These are phyloP conservation scores for Trichoderma reesei DNA, from an alignment of 495 filamentous ascomycete genomes.

Conservation along the genomic window DNA sequence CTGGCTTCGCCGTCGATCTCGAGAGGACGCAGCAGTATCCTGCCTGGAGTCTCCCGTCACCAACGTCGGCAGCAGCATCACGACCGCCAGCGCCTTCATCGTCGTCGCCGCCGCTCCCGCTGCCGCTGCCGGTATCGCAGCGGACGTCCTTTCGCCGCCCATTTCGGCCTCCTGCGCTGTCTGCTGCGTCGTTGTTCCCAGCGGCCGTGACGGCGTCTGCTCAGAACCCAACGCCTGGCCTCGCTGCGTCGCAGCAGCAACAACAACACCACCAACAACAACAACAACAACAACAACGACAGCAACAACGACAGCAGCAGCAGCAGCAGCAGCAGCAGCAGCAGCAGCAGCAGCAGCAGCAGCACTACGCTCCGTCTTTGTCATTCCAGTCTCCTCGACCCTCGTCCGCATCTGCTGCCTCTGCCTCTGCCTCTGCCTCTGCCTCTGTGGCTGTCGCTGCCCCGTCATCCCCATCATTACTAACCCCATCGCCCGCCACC, in stretches of 20 bases:
- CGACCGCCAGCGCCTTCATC: background rate
- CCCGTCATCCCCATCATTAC: background rate
- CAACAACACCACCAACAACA: background rate
- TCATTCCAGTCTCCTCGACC: background rate
- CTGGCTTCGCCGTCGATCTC: background rate
- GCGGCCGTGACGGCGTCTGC: too few species aligned
- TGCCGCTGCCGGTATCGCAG: background rate
- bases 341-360: background rate
- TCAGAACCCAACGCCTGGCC: too few species aligned
- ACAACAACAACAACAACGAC: background rate
- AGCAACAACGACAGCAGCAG: background rate
- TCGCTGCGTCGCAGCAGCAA: background rate
- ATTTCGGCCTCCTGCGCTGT: too few species aligned
- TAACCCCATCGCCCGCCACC: background rate
- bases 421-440: background rate
- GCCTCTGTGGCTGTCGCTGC: background rate
- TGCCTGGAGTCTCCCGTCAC: background rate
- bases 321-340: background rate
- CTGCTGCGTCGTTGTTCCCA: too few species aligned
- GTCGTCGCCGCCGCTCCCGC: background rate
- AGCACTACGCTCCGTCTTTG: background rate
- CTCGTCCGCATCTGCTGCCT: background rate
- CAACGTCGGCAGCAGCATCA: background rate
- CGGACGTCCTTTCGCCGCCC: background rate
- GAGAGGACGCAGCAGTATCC: too few species aligned